Evolutionary conservation across 768 basidiomycete genomes (phyloP).

Genomic region (Boletus tomentosulus): DNA sequence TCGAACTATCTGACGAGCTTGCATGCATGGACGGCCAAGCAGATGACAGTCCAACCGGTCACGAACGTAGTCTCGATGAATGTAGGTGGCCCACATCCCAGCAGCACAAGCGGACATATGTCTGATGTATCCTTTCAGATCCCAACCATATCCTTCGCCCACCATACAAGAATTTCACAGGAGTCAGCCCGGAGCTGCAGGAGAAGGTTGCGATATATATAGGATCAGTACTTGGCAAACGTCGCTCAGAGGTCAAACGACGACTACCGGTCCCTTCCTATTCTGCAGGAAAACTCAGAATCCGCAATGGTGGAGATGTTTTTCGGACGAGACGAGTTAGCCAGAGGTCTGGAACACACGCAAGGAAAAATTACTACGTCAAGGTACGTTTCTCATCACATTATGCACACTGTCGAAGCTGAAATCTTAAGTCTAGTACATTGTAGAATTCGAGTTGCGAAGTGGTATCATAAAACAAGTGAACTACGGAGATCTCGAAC

Average conservation of each 20-base stretch:
- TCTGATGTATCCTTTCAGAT: no score
- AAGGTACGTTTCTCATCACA: background rate
- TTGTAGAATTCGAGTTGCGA: no score
- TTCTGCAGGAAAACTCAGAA: background rate
- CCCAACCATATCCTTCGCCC: slow-evolving; percentile 12
- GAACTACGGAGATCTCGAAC: slow-evolving; percentile 10
- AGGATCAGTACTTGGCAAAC: background rate
- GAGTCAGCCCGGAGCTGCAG: background rate
- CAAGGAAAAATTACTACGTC: background rate
- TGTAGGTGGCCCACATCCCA: no score
- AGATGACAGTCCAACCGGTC: background rate
- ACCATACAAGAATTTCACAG: background rate
- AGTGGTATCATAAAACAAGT: no score
- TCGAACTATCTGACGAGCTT: no score
- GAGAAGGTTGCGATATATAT: background rate
- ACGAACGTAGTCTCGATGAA: background rate
- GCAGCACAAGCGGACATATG: no score
- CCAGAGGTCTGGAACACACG: background rate
- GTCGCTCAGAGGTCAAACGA: background rate
- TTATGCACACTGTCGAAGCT: no score
- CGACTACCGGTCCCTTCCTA: background rate
- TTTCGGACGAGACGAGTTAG: background rate
- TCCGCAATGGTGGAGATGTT: background rate
- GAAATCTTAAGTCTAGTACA: no score
- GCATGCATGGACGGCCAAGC: no score